Evolutionary conservation across 2,329 filamentous ascomycete genomes (phyloP), one percentile per base, ranked within the genome.

Genomic region (Chrysoporthe cubensis): DNA sequence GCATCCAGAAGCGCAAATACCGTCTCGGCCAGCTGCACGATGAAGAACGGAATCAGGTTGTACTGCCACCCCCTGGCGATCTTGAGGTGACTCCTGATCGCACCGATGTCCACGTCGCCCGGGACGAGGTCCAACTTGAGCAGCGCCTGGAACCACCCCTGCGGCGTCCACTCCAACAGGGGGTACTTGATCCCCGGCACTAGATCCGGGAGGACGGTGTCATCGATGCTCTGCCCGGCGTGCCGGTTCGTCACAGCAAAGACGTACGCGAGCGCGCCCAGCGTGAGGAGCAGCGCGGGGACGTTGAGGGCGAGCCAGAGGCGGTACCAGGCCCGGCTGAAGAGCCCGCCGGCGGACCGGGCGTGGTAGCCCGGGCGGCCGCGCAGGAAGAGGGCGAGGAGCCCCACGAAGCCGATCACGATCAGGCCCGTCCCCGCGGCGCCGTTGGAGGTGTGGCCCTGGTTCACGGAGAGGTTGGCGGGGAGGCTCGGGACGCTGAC

Each of bases 371-470:
- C 69, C 13, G 73, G 70, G 66, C 73, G 71, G 42, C 67, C 54
- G 26, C 78, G 76, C 11, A 78, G 71, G 48, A 64, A 68, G 21
- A 81, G 72, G 1, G 74, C 73, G 11, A 79, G 21, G 18, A 75
- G 67, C 34, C 79, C 79, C 11, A 74, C 75, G n/a, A 77, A 62
- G 4, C 75, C 76, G 61, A 80, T 73, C 1, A 80, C 65, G 1
- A 80, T 71, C 42, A 81, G 72, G 0, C 76, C 78, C 1, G 77
- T 79, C 5, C 77, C 79, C 9, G 77, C 77, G 1, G 82, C 82
- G 40, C 76, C 78, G 50, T 82, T 80, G 64, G 77, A 77, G 37
- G 80, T 80, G 67, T 83, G 76, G 16, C 81, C 80, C 57, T 80
- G 78, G 68, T 81, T 73, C 56, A 78, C 74, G 66, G 83, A 71